A percentile compares a stretch with the other conserved stretches of the same genome.
phyloP scores from a whole-genome alignment of 805 yeast genomes.

The Sugiyamaella floridensis region DNA sequence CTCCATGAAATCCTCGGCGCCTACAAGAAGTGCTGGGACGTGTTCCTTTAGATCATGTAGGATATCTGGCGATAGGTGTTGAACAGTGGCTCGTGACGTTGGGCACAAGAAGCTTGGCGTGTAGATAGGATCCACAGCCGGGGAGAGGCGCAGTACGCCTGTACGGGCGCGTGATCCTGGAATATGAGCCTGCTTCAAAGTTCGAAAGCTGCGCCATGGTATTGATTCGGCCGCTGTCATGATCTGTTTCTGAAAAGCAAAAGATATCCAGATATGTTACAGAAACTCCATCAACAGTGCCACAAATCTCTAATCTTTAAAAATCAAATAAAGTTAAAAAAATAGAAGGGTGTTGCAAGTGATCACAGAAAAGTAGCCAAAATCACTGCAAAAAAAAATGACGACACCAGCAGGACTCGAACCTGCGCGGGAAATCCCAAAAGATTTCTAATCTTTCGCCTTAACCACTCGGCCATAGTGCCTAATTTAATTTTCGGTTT shows the following conservation, averaged over 20 bases:
- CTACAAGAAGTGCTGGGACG: conserved; percentile 21
- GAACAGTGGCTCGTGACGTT: conserved; percentile 36
- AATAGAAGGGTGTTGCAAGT: too few relatives aligned
- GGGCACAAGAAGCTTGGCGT: conserved; percentile 32
- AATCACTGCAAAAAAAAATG: conserved; percentile 10
- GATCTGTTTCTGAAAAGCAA: not conserved
- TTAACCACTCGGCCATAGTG: conserved; percentile 36
- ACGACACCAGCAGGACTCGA: conserved; percentile 36
- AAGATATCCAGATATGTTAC: too few relatives aligned
- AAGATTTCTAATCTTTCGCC: conserved; percentile 37
- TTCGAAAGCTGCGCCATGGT: not conserved
- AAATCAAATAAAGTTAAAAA: too few relatives aligned
- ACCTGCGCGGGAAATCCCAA: conserved; percentile 37
- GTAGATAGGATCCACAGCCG: conserved; percentile 9
- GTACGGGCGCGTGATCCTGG: conserved; percentile 20
- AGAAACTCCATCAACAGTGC: too few relatives aligned
- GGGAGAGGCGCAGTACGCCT: conserved; percentile 20
- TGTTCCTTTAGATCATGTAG: conserved; percentile 14
- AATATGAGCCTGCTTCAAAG: not conserved
- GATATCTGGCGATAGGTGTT: conserved; percentile 39
- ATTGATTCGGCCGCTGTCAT: not conserved
- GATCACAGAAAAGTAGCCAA: too few relatives aligned
- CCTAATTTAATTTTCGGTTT: conserved; percentile 7
- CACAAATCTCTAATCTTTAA: too few relatives aligned
- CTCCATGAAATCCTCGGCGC: conserved; percentile 35